Evolutionary conservation across 495 filamentous ascomycete genomes (phyloP).

Genomic region (Daldinia decipiens): DNA sequence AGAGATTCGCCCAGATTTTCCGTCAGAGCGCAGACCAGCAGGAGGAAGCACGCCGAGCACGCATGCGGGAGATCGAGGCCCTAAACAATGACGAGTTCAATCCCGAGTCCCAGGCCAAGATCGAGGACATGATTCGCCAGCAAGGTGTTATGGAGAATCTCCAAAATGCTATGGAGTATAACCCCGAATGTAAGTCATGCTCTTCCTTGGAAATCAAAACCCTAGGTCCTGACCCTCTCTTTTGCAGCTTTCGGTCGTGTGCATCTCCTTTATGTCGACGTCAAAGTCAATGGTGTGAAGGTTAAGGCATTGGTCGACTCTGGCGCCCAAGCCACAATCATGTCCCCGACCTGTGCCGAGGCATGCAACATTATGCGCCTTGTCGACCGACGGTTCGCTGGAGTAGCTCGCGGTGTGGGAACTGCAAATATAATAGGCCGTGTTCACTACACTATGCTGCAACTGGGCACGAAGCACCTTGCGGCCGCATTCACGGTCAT

Average conservation of each 20-base stretch:
- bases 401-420: conserved; percentile 91
- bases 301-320: conserved; percentile 98
- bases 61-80: conserved; percentile 77
- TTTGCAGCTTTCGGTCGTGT: conserved; percentile 86
- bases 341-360: conserved; percentile 93
- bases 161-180: conserved; percentile 94
- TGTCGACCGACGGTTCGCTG: conserved; percentile 90
- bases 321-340: conserved; percentile 97
- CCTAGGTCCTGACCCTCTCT: conserved; percentile 14
- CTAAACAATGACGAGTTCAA: conserved; percentile 95
- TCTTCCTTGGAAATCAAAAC: conserved; percentile 3
- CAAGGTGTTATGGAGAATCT: conserved; percentile 93
- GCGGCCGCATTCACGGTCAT: conserved; percentile 99
- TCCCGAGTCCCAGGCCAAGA: conserved; percentile 86
- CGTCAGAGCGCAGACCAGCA: conserved; percentile 72
- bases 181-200: conserved; percentile 83
- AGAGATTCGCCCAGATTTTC: conserved; percentile 76
- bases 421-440: conserved; percentile 94
- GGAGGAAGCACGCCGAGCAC: conserved; percentile 73
- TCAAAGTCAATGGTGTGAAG: conserved; percentile 90
- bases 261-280: conserved; percentile 94
- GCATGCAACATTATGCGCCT: conserved; percentile 96
- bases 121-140: conserved; percentile 96
- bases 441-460: conserved; percentile 92
- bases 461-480: conserved; percentile 87